Conservation (phyloP, 768 basidiomycete genomes). For the Fibroporia radiculosa region DNA sequence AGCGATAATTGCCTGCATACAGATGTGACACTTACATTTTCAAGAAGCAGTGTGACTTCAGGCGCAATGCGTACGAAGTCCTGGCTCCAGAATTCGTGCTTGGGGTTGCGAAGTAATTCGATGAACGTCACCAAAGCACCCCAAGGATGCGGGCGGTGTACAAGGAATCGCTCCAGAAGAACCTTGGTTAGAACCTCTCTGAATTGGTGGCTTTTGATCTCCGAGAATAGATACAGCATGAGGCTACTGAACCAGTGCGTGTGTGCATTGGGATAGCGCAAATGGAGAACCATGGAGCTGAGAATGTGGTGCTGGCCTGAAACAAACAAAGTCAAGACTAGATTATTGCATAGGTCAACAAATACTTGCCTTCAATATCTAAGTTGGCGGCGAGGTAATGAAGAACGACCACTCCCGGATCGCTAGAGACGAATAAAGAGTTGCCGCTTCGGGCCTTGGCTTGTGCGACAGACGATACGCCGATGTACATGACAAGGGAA, state of each 20-base stretch:
- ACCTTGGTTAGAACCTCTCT: constrained; percentile 83
- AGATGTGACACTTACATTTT: constrained; percentile 45
- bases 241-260: constrained; percentile 97
- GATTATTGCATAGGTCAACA: background rate
- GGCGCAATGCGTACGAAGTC: constrained; percentile 80
- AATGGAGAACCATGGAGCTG: constrained; percentile 86
- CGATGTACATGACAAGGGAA: constrained; percentile 91
- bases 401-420: constrained; percentile 79
- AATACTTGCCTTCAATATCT: constrained; percentile 77
- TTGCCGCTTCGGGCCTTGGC: constrained; percentile 80
- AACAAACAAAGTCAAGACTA: constrained; percentile 1
- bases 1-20: background rate
- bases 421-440: constrained; percentile 70
- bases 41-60: constrained; percentile 78
- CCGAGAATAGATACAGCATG: constrained; percentile 78
- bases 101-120: constrained; percentile 83
- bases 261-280: constrained; percentile 97
- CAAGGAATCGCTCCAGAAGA: constrained; percentile 88
- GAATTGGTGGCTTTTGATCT: constrained; percentile 70
- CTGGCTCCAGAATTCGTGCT: constrained; percentile 88
- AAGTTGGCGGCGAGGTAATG: constrained; percentile 77
- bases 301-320: constrained; percentile 88
- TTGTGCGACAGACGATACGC: constrained; percentile 87
- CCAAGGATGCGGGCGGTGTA: constrained; percentile 95
- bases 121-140: constrained; percentile 91